Evolutionary conservation across 345 rosid species (phyloP).

Genomic region (Streptanthus diversifolius): DNA sequence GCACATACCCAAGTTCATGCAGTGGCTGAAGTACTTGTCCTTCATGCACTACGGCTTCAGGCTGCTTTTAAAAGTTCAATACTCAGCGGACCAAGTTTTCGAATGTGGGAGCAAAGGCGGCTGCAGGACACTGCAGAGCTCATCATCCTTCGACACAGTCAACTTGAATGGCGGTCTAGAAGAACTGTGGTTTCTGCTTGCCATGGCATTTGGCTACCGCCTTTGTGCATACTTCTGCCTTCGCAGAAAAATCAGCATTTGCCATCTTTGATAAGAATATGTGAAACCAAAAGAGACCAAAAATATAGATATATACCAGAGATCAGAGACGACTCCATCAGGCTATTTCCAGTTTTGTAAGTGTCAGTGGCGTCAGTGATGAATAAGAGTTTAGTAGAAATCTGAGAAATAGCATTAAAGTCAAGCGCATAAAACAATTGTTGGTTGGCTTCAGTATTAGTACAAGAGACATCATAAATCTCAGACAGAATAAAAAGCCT

Average conservation of each 20-base stretch:
- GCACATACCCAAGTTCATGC: slow-evolving; percentile 82
- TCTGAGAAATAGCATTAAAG: background rate
- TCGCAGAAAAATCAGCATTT: slow-evolving; percentile 53
- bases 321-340: background rate
- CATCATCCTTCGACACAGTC: slow-evolving; percentile 73
- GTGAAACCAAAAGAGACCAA: background rate
- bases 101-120: slow-evolving; percentile 77
- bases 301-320: background rate
- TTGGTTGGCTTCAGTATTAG: slow-evolving; percentile 7
- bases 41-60: slow-evolving; percentile 89
- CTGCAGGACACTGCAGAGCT: slow-evolving; percentile 66
- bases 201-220: slow-evolving; percentile 75
- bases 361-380: background rate
- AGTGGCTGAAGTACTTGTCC: slow-evolving; percentile 73
- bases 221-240: slow-evolving; percentile 69
- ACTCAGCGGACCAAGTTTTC: slow-evolving; percentile 62
- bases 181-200: slow-evolving; percentile 84
- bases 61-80: slow-evolving; percentile 78
- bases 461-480: slow-evolving; percentile 13
- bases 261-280: slow-evolving; percentile 46
- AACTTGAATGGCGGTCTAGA: slow-evolving; percentile 74
- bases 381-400: background rate
- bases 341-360: slow-evolving; percentile 15
- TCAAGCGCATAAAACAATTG: slow-evolving; percentile 2
- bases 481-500: slow-evolving; percentile 2